A percentile compares a stretch with the other conserved stretches of the same genome.
Conservation (phyloP, 2,329 filamentous ascomycete genomes). For the Macroventuria anomochaeta region DNA sequence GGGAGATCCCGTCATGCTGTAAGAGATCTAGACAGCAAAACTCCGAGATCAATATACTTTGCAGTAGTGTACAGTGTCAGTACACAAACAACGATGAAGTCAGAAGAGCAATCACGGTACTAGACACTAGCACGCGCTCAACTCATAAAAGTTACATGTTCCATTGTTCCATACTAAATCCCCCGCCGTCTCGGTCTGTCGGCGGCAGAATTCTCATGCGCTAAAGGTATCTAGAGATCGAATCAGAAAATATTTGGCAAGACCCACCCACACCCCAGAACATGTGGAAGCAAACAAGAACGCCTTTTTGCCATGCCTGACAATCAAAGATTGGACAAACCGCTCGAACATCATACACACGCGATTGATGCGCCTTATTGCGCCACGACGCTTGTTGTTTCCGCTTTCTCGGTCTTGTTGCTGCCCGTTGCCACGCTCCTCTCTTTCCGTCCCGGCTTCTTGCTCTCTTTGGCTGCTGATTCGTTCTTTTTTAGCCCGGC, state of each 20-base stretch:
- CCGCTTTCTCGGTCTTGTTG: constrained; percentile 25
- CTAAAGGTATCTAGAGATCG: constrained; percentile 43
- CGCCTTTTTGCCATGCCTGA: constrained; percentile 32
- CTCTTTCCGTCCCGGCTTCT: constrained; percentile 28
- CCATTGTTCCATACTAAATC: constrained; percentile 18
- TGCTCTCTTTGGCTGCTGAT: constrained; percentile 31
- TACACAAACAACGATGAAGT: constrained; percentile 4
- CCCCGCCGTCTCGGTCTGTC: neutral
- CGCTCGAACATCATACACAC: constrained; percentile 12
- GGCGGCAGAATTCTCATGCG: constrained; percentile 20
- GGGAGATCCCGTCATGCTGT: constrained; percentile 5
- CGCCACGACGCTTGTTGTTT: constrained; percentile 33
- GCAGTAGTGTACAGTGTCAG: neutral
- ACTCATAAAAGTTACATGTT: constrained; percentile 18
- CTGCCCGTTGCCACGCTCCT: constrained; percentile 21
- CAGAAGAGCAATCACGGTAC: constrained; percentile 2
- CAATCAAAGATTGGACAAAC: constrained; percentile 7
- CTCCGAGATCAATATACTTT: too few relatives aligned
- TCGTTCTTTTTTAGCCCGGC: constrained; percentile 43
- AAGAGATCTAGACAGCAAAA: neutral
- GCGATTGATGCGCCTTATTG: constrained; percentile 25
- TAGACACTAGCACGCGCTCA: constrained; percentile 3
- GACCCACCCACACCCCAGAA: constrained; percentile 16
- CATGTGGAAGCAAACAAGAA: constrained; percentile 19
- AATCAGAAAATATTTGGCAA: constrained; percentile 28